Base-by-base conservation (phyloP, 495 filamentous ascomycete genomes). In the Hyaloscypha hepaticicola region DNA sequence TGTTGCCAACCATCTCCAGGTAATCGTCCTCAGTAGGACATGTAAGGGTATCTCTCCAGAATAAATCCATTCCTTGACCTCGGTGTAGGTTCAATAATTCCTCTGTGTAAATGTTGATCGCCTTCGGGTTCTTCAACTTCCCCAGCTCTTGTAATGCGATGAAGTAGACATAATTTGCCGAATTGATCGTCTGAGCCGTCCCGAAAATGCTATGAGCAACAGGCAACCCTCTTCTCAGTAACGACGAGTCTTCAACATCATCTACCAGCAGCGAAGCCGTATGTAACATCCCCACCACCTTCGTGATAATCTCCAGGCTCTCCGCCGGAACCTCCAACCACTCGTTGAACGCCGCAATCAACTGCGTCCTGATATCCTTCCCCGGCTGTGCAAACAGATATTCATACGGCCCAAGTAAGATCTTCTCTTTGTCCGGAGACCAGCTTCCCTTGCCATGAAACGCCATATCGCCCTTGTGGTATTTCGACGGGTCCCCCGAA, bases 1-100 rank as follows among this genome's bases (percentile, higher is more conserved):
- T 98, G 78, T 98, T 98, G 68, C 88, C 87, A 49, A 99, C 96
- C 95, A 99, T 99, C 75, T 98, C 94, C 19, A 99, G 84, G 77
- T 99, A 99, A 72, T 98, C 94, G 66, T 96, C 92, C 77, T 98
- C 94, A 52, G 85, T 92, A 28, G 95, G 95, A 74, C 93, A 97
- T 31, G 88, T 96, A 56, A 97, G 80, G 6, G 91, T 92, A 77
- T 98, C 95, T 14, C 95, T 84, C 95, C 95, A 99, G 80, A 90
- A 97, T 58, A 99, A 83, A 72, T 99, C 95, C 90, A 98, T 96
- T 45, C 95, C 95, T 72, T 99, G 95, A 12, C 95, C 95, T 33
- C 93, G 85, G 77, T 99, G 96, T 24, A 99, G 86, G 75, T 99
- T 96, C 41, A 97, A 75, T 26, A 98, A 80, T 75, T 99, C 95